A percentile compares a stretch with the other conserved stretches of the same genome.
Conservation (phyloP, 257 asterid species). For the Solanum appendiculatum region DNA sequence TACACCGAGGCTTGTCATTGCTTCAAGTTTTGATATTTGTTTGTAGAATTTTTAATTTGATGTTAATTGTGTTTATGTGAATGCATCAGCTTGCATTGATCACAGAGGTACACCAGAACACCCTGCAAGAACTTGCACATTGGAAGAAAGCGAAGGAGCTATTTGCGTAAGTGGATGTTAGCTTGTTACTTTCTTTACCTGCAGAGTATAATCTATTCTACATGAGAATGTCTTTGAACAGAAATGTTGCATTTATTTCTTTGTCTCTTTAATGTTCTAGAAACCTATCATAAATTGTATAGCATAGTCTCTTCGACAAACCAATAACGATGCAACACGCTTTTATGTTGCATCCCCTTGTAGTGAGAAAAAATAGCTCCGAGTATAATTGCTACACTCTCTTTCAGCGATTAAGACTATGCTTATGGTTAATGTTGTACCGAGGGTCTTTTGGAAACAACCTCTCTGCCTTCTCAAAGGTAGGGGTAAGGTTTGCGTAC, state of each 20-base stretch:
- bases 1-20: neutral
- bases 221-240: neutral
- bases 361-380: neutral
- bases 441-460: too few relatives aligned
- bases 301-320: neutral
- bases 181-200: neutral
- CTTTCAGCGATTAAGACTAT: neutral
- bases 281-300: neutral
- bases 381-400: neutral
- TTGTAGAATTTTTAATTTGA: neutral
- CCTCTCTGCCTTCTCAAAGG: too few relatives aligned
- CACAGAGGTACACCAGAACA: conserved; percentile 93
- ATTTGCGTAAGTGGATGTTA: conserved; percentile 53
- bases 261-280: neutral
- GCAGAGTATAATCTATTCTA: neutral
- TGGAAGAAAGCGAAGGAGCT: conserved; percentile 60
- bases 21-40: neutral
- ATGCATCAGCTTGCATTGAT: conserved; percentile 73
- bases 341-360: neutral
- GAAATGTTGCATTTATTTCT: neutral
- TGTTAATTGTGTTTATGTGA: neutral
- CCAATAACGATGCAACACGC: neutral
- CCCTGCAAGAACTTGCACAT: conserved; percentile 98
- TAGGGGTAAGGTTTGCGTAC: too few relatives aligned
- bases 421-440: neutral